Base-by-base conservation (phyloP, 441 rosid species). In the Erodium trifolium region DNA sequence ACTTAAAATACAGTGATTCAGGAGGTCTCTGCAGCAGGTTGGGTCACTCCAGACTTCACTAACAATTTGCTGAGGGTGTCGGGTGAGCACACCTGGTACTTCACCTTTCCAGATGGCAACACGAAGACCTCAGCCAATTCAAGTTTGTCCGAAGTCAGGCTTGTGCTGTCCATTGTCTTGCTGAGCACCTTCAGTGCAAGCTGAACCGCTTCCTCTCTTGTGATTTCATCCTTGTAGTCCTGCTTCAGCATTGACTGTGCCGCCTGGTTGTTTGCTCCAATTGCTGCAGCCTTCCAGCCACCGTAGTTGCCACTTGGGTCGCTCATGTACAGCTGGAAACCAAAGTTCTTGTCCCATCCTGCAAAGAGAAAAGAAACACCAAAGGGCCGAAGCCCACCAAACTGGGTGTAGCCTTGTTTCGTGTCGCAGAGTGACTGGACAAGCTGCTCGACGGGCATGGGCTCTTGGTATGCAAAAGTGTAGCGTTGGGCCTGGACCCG, bases 231-330 rank as follows among this genome's bases (percentile, higher is more conserved):
- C 80, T 90, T 92, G 78, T 90, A 92, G 69, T 92, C 98, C 79
- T 92, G 96, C 82, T 92, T 92, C 69, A 92, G 85, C 82, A 92
- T 88, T 3, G 98, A 92, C 73, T 92, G 95, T 19, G 98, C 96
- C 0, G 98, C 98, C 72, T 90, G 96, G 73, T 92, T 88, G 81
- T 92, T 93, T n/a, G 93, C 98, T 34, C 98, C 98, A 16, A 92
- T 73, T 0, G 98, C 97, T 4, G 97, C 93, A 70, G 98, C 95
- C 77, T 92, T 92, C 98, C 98, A 92, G 1, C 98, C 98, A 18
- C 93, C 87, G 49, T 92, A 92, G 82, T 92, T 92, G 23, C 98
- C 98, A 62, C 98, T 92, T 0, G 98, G 98, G 75, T 92, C 98
- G 35, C 96, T 92, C 93, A 82, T 88, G 79, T 90, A 92, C 17